Evolutionary conservation across 306 rosid genomes (phyloP).

Genomic region (Lotus japonicus): DNA sequence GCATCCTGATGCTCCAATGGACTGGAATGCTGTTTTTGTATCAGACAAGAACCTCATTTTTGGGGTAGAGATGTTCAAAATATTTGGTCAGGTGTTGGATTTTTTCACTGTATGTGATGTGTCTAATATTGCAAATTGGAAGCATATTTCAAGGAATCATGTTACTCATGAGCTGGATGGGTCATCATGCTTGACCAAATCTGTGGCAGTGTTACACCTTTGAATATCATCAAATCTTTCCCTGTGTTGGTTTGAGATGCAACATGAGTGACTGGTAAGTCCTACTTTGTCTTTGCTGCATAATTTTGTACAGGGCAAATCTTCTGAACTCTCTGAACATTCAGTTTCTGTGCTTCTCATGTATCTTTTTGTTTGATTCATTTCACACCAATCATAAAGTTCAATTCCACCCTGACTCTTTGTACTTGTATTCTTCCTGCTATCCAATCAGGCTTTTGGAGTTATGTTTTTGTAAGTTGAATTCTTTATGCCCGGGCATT

Average conservation of each 20-base stretch:
- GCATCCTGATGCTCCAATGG: conserved; percentile 99
- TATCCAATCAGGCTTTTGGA: conserved; percentile 14
- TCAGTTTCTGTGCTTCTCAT: conserved; percentile 35
- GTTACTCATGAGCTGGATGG: conserved; percentile 87
- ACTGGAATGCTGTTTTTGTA: conserved; percentile 89
- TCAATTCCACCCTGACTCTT: conserved; percentile 27
- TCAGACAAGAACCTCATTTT: conserved; percentile 72
- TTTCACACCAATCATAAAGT: conserved; percentile 44
- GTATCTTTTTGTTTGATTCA: conserved; percentile 42
- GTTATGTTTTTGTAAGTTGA: conserved; percentile 15
- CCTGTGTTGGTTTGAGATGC: conserved; percentile 14
- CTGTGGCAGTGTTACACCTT: conserved; percentile 79
- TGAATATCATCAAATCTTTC: conserved; percentile 29
- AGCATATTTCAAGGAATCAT: conserved; percentile 75
- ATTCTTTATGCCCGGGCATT: neutral
- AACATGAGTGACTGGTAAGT: conserved; percentile 11
- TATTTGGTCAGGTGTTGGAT: conserved; percentile 93
- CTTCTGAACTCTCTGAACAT: conserved; percentile 21
- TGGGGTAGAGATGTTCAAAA: conserved; percentile 97
- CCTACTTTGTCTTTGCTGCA: conserved; percentile 29
- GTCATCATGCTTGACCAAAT: conserved; percentile 83
- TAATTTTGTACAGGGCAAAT: conserved; percentile 33
- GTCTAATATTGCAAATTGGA: conserved; percentile 65
- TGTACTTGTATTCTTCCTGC: conserved; percentile 23
- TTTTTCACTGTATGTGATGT: conserved; percentile 84